A percentile compares a stretch with the other conserved stretches of the same genome.
phyloP scores from a whole-genome alignment of 2,329 filamentous ascomycete species.

The Paecilomyces formosus region DNA sequence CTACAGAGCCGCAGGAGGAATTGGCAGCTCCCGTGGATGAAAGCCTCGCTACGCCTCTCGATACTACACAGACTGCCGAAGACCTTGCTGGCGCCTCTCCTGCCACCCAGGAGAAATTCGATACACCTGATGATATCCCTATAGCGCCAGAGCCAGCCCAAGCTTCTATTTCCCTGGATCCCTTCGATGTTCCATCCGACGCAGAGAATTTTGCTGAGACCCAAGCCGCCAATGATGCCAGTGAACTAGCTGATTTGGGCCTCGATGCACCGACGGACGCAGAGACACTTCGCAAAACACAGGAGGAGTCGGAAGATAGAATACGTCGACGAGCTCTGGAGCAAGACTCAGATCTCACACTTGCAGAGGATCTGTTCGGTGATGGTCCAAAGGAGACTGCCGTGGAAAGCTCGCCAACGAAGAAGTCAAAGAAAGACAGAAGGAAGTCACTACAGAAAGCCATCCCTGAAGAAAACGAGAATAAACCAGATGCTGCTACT shows the following conservation, averaged over 20 bases:
- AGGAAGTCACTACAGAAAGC: conserved; percentile 22
- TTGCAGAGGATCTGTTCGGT: conserved; percentile 4
- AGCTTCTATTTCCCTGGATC: conserved; percentile 7
- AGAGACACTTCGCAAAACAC: neutral
- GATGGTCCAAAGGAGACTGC: conserved; percentile 3
- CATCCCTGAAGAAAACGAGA: conserved; percentile 9
- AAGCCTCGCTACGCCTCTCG: neutral
- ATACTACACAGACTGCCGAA: neutral
- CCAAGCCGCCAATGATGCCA: neutral
- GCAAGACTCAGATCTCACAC: conserved; percentile 7
- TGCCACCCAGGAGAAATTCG: neutral
- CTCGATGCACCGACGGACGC: neutral
- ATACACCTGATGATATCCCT: neutral
- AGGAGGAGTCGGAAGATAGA: conserved; percentile 4
- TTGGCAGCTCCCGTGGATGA: neutral
- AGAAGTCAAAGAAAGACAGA: conserved; percentile 35
- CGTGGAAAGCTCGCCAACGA: conserved; percentile 14
- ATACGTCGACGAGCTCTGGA: conserved; percentile 4
- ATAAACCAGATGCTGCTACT: neutral
- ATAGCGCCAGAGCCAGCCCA: neutral
- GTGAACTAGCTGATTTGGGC: neutral
- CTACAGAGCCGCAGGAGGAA: neutral
- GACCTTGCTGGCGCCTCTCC: neutral
- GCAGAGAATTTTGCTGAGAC: neutral
- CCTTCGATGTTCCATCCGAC: conserved; percentile 4